Percentiles rank a stretch among this genome's conserved stretches.
phyloP scores from a whole-genome alignment of 805 yeast species.

The Cyberlindnera galapagoensis region DNA sequence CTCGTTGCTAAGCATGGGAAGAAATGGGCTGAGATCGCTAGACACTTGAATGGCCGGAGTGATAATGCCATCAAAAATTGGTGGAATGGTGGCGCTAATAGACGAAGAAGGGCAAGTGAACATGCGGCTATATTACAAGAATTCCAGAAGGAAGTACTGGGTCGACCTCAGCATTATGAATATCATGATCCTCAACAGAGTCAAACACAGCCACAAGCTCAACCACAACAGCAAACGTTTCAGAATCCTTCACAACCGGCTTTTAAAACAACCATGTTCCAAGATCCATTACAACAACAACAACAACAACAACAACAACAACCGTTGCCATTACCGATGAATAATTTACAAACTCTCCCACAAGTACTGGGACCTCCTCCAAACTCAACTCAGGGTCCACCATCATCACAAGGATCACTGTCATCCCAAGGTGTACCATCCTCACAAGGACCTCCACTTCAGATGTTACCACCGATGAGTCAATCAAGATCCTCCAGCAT shows the following conservation, averaged over 20 bases:
- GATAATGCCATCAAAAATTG: conserved; percentile 91
- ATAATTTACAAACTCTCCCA: neutral
- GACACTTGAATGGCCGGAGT: conserved; percentile 80
- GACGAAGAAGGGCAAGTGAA: conserved; percentile 54
- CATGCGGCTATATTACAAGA: conserved; percentile 20
- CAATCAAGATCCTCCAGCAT: conserved; percentile 20
- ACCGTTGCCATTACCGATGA: conserved; percentile 3
- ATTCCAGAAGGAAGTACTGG: conserved; percentile 2
- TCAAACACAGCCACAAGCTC: conserved; percentile 5
- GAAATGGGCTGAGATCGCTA: conserved; percentile 90
- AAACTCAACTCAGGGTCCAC: too few species aligned
- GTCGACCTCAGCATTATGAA: neutral
- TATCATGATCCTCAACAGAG: conserved; percentile 5
- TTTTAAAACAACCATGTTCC: conserved; percentile 18
- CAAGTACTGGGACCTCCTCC: conserved; percentile 8
- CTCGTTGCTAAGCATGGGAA: conserved; percentile 77
- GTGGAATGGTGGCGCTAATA: conserved; percentile 94
- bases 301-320: conserved; percentile 11
- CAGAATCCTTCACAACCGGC: conserved; percentile 8
- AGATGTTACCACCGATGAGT: conserved; percentile 13
- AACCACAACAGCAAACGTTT: conserved; percentile 2
- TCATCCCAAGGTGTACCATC: too few species aligned
- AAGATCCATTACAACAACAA: conserved; percentile 6
- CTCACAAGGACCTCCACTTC: conserved; percentile 10
- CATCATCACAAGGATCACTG: too few species aligned